Evolutionary conservation across 768 basidiomycete genomes (phyloP).

Genomic region (Gymnopilus dilepis): DNA sequence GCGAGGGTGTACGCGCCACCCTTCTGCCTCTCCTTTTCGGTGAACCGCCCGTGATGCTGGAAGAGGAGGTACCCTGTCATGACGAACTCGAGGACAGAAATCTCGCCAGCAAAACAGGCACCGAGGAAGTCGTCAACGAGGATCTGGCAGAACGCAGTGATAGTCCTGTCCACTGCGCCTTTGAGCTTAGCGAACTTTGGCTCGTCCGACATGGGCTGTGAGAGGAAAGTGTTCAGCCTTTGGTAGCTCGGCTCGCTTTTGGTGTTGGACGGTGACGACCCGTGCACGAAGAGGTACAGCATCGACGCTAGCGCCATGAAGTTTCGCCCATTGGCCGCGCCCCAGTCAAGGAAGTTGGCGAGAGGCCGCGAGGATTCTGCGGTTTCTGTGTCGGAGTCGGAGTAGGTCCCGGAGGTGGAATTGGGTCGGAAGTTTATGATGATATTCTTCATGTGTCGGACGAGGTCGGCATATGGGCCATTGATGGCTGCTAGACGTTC

Average conservation of each 20-base stretch:
- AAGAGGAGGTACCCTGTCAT: slow-evolving; percentile 48
- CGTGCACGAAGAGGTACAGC: slow-evolving; percentile 30
- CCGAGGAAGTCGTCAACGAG: slow-evolving; percentile 17
- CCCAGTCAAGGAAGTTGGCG: slow-evolving; percentile 46
- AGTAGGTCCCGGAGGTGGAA: too few relatives aligned
- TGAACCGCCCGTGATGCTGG: slow-evolving; percentile 33
- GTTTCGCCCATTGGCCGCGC: slow-evolving; percentile 48
- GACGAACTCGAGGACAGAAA: slow-evolving; percentile 35
- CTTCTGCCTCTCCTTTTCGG: slow-evolving; percentile 16
- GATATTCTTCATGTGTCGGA: slow-evolving; percentile 44
- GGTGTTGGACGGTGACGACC: slow-evolving; percentile 10
- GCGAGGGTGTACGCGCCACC: slow-evolving; percentile 31
- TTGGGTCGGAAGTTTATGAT: slow-evolving; percentile 24
- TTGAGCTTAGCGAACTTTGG: background rate
- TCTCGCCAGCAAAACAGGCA: slow-evolving; percentile 13
- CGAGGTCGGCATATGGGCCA: slow-evolving; percentile 48
- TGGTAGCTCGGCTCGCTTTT: slow-evolving; percentile 25
- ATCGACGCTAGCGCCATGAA: slow-evolving; percentile 51
- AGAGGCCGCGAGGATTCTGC: too few relatives aligned
- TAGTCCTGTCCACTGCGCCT: slow-evolving; percentile 2
- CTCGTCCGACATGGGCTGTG: background rate
- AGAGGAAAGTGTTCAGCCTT: slow-evolving; percentile 33
- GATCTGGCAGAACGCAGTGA: slow-evolving; percentile 30
- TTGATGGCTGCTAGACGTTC: slow-evolving; percentile 57
- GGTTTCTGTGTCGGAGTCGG: too few relatives aligned